Evolutionary conservation across 1,284 basidiomycete species (phyloP).

Genomic region (Rhodotorula sp.): DNA sequence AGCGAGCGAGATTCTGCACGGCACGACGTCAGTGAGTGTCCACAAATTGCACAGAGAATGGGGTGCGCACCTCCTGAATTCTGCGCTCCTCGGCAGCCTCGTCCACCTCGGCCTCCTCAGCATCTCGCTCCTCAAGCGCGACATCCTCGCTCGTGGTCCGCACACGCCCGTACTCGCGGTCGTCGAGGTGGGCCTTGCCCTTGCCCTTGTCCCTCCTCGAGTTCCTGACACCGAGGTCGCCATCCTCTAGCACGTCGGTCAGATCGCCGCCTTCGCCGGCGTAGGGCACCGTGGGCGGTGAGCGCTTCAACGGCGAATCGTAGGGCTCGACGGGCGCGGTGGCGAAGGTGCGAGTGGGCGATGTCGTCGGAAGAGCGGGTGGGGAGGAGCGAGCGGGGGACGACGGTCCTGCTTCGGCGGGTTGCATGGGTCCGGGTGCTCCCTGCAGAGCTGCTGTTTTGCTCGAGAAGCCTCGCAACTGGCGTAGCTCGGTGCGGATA

Average conservation of each 20-base stretch:
- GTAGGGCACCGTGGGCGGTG: not conserved
- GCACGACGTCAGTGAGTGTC: not conserved
- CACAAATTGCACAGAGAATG: not conserved
- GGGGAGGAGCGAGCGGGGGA: not conserved
- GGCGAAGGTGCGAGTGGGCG: not conserved
- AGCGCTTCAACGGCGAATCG: conserved; percentile 11
- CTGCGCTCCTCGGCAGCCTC: conserved; percentile 9
- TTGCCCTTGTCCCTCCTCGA: conserved; percentile 6
- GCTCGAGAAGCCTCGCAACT: too few species aligned
- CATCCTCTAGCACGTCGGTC: not conserved
- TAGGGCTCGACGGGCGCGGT: not conserved
- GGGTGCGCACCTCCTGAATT: conserved; percentile 4
- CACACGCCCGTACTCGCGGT: not conserved
- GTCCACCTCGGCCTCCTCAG: not conserved
- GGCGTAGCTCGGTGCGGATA: too few species aligned
- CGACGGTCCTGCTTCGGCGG: not conserved
- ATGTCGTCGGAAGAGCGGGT: not conserved
- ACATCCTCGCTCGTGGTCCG: not conserved
- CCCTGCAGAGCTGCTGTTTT: too few species aligned
- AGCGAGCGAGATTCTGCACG: conserved; percentile 12
- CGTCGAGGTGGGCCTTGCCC: not conserved
- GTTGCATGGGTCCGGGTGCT: too few species aligned
- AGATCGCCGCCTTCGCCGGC: not conserved
- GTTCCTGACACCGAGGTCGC: not conserved
- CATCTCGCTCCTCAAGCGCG: not conserved